Evolutionary conservation across 306 rosid species (phyloP), one percentile per base, ranked within the genome.

Genomic region (Hippophae tibetana): DNA sequence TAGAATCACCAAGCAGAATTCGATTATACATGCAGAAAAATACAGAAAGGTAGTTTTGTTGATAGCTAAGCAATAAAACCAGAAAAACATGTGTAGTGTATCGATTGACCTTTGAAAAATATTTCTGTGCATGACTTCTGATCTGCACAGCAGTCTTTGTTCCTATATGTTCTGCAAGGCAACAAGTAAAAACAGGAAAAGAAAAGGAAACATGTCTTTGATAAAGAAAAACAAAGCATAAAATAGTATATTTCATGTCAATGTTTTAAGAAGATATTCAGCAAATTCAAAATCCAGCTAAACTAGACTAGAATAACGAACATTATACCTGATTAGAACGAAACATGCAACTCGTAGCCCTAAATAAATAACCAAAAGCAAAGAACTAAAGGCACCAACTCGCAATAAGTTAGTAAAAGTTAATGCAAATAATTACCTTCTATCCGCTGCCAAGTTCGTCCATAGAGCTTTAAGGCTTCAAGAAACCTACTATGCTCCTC

Each of bases 81-180:
- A 66, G 18, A 62, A 57, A 60, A 8, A 70, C 69, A 55, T 56
- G 77, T 78, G 76, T 81, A 74, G 84, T 18, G 79, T 76, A 78
- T 65, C 65, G 56, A 76, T 72, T 69, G 66, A 92, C 99, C 99
- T 92, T 92, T 75, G 99, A 78, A 84, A 92, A 92, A 76, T 85
- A 92, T 69, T 92, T 92, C 74, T 92, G 99, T n/a, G 99, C 99
- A 80, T 92, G 99, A 78, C 99, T 92, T 77, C 99, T 70, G 78
- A 92, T 92, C 80, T 92, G 99, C 77, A 92, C 99, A 60, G 96
- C 99, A 72, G 99, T 92, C 81, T 92, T 92, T 52, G 99, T 92
- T 76, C 99, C 99, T 65, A 92, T 85, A 74, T 92, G 99, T 64
- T 92, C 99, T 92, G 93, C 78, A 68, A 43, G 38, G 47, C 71